Base-by-base conservation (phyloP, 176 grass and related monocot genomes). In the Elymus sibiricus region DNA sequence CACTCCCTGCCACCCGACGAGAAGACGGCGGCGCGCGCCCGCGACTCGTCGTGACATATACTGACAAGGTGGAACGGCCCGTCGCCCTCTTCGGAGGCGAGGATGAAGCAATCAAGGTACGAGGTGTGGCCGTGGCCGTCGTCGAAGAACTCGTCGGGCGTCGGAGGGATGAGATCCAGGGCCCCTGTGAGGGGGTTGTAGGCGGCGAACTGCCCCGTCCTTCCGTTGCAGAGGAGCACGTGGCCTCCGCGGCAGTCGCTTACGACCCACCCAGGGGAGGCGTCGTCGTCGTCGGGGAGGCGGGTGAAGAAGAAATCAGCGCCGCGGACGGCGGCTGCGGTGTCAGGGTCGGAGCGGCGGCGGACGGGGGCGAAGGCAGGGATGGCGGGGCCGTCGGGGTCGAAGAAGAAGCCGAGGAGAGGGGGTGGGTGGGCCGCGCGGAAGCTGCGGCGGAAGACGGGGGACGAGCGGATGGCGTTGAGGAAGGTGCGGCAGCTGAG, bases 371-470 rank as follows among this genome's bases (percentile, higher is more conserved):
- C 40, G 40, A 74, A 74, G 13, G 6, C 6, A 6, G 70, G 70
- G 24, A 74, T 27, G 70, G n/a, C 70, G 40, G 40, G 70, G 1
- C 70, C 70, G 12, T 74, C 70, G 70, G 70, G 70, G 6, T 74
- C 70, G 24, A 74, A 74, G 70, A 74, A 74, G 70, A 74, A 13
- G 13, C 70, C 70, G 24, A 74, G 39, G 70, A 74, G 40, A 46
- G 70, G 39, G 24, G 70, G 70, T 5, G 70, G 70, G 40, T 40
- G 70, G 70, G 40, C 70, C 5, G n/a, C 40, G 39, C 70, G 11
- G 70, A 74, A 74, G 13, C 11, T 22, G 70, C 40, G 70, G 70
- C 38, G 70, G 70, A 74, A 59, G 85, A 13, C 70, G 2, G 6
- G 70, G 40, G 70, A 46, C n/a, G 12, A 74, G 40, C 70, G 40